phyloP scores from a whole-genome alignment of 176 grass and related monocot genomes.

The Carex kokanica region DNA sequence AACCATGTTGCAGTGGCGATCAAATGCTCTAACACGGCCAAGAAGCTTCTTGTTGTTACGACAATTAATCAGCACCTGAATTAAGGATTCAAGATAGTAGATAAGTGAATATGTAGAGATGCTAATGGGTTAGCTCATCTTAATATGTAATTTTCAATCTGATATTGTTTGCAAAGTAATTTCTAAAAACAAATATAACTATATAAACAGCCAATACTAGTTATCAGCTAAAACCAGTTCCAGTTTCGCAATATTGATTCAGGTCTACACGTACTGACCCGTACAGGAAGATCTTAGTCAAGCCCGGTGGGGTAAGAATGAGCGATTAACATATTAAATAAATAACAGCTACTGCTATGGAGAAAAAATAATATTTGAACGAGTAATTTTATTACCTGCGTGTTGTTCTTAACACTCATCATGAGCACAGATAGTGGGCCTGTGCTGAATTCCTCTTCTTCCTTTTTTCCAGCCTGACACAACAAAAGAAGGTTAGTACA shows the following conservation, averaged over 20 bases:
- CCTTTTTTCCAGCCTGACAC: conserved; percentile 50
- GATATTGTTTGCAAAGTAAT: not conserved
- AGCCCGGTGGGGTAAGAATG: not conserved
- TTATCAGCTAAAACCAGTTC: not conserved
- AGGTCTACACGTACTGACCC: not conserved
- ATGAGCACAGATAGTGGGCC: conserved; percentile 75
- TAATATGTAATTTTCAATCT: not conserved
- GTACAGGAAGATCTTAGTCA: not conserved
- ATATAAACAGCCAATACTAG: not conserved
- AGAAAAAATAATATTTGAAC: not conserved
- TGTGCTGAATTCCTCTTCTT: conserved; percentile 82
- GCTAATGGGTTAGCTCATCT: too few relatives aligned
- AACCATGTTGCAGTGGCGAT: conserved; percentile 98
- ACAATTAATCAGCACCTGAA: conserved; percentile 90
- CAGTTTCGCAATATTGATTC: not conserved
- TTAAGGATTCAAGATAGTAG: not conserved
- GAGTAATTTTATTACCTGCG: conserved; percentile 37
- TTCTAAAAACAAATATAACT: not conserved
- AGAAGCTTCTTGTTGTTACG: conserved; percentile 96
- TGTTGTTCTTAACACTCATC: conserved; percentile 87
- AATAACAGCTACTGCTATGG: not conserved
- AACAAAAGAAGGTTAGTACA: not conserved
- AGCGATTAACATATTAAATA: not conserved
- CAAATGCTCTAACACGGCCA: conserved; percentile 89
- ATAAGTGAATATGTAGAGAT: not conserved